Evolutionary conservation across 2,329 filamentous ascomycete species (phyloP).

Genomic region (Trematosphaeria pertusa): DNA sequence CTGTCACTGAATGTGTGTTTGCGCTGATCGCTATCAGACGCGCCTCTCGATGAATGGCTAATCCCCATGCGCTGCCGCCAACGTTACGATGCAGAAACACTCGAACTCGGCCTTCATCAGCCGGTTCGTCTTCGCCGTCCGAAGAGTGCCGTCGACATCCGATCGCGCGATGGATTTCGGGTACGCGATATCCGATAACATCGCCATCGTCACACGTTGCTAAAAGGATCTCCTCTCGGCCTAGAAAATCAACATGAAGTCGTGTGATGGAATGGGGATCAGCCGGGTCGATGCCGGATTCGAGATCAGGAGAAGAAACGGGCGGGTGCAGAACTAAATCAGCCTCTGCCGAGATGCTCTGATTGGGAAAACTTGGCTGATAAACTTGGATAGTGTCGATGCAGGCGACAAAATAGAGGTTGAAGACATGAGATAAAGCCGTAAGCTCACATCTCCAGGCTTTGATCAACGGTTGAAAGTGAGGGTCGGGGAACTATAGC

Average conservation of each 20-base stretch:
- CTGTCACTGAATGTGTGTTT: slow-evolving; percentile 68
- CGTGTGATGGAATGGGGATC: slow-evolving; percentile 55
- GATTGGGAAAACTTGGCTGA: slow-evolving; percentile 52
- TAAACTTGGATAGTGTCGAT: slow-evolving; percentile 51
- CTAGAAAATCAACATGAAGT: slow-evolving; percentile 52
- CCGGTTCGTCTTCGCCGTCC: slow-evolving; percentile 7
- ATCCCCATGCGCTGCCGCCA: slow-evolving; percentile 81
- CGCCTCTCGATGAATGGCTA: slow-evolving; percentile 81
- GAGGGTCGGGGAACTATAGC: too few relatives aligned
- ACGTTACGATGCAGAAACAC: slow-evolving; percentile 80
- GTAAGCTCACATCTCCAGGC: slow-evolving; percentile 55
- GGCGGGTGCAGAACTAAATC: slow-evolving; percentile 49
- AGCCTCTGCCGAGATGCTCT: slow-evolving; percentile 45
- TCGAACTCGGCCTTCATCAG: slow-evolving; percentile 52
- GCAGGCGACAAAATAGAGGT: slow-evolving; percentile 59
- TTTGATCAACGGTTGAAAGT: slow-evolving; percentile 29
- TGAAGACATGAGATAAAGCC: slow-evolving; percentile 53
- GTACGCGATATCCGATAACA: slow-evolving; percentile 51
- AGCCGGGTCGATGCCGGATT: slow-evolving; percentile 38
- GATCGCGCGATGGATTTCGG: slow-evolving; percentile 33
- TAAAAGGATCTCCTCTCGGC: slow-evolving; percentile 57
- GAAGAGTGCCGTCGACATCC: slow-evolving; percentile 11
- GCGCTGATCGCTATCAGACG: slow-evolving; percentile 85
- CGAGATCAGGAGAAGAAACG: slow-evolving; percentile 36
- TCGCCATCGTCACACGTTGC: slow-evolving; percentile 66